phyloP scores from a whole-genome alignment of 2,329 filamentous ascomycete genomes.

The Cryphonectria nitschkei region DNA sequence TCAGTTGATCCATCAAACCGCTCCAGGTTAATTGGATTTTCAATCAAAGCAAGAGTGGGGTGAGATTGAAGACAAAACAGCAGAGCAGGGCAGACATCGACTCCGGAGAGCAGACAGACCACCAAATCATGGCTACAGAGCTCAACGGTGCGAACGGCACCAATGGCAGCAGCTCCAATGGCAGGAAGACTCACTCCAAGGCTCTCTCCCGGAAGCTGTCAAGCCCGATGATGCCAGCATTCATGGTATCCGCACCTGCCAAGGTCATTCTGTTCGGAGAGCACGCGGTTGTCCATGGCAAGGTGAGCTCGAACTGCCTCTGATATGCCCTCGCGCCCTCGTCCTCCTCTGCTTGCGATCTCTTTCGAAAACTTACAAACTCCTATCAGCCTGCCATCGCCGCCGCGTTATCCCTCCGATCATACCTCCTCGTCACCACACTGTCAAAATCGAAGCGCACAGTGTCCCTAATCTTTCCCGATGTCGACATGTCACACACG shows the following conservation, averaged over 20 bases:
- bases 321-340: neutral
- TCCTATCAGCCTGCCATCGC: slow-evolving; percentile 77
- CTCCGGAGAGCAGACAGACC: neutral
- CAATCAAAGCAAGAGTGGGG: neutral
- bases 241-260: slow-evolving; percentile 97
- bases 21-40: neutral
- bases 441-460: slow-evolving; percentile 90
- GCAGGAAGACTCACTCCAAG: slow-evolving; percentile 37
- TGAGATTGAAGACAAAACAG: neutral
- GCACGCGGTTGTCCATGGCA: slow-evolving; percentile 96
- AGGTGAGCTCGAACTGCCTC: slow-evolving; percentile 54
- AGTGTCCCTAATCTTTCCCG: slow-evolving; percentile 85
- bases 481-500: slow-evolving; percentile 85
- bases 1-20: neutral
- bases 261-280: slow-evolving; percentile 99
- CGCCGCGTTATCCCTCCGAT: slow-evolving; percentile 90
- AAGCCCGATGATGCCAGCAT: slow-evolving; percentile 77
- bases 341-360: too few species aligned
- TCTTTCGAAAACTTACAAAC: slow-evolving; percentile 25
- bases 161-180: slow-evolving; percentile 33
- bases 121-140: slow-evolving; percentile 4
- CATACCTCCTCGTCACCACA: slow-evolving; percentile 93
- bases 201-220: slow-evolving; percentile 60
- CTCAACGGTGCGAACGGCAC: slow-evolving; percentile 34
- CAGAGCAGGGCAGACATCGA: slow-evolving; percentile 2